A percentile compares a stretch with the other conserved stretches of the same genome.
phyloP scores from a whole-genome alignment of 2,329 filamentous ascomycete genomes.

The Grosmannia serpens region DNA sequence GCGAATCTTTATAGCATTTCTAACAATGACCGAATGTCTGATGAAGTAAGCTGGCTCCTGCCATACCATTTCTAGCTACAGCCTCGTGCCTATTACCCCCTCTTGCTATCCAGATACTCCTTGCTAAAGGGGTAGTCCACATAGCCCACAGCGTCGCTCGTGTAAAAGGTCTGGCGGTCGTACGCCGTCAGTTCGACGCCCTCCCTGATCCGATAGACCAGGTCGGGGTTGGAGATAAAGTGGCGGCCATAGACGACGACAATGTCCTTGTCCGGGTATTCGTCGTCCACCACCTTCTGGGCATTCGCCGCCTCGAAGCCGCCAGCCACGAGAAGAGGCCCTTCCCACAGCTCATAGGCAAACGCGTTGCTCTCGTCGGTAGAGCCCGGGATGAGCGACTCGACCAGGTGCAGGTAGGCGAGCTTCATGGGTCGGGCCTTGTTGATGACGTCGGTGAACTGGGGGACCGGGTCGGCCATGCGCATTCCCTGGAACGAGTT shows the following conservation, averaged over 20 bases:
- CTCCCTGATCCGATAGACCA: conserved; percentile 26
- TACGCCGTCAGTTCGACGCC: conserved; percentile 24
- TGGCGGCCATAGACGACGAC: conserved; percentile 27
- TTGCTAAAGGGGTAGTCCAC: conserved; percentile 22
- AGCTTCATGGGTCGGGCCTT: conserved; percentile 33
- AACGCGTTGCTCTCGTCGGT: conserved; percentile 17
- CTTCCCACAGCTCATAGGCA: conserved; percentile 17
- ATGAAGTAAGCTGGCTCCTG: too few species aligned
- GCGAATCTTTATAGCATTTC: too few species aligned
- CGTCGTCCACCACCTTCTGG: conserved; percentile 16
- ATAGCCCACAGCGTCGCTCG: conserved; percentile 24
- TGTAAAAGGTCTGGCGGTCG: conserved; percentile 26
- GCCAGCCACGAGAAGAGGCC: conserved; percentile 19
- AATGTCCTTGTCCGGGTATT: conserved; percentile 16
- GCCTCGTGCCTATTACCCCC: too few species aligned
- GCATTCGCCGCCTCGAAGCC: conserved; percentile 15
- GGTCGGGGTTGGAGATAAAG: conserved; percentile 39
- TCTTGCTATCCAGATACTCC: background rate
- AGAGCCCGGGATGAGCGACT: conserved; percentile 28
- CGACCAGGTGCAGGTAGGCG: conserved; percentile 48
- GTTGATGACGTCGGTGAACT: conserved; percentile 43
- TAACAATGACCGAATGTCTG: too few species aligned
- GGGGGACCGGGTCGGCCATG: conserved; percentile 44
- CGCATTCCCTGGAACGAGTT: conserved; percentile 45
- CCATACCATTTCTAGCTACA: too few species aligned